Percentiles rank a stretch among this genome's conserved stretches.
These are phyloP conservation scores for Trametes punicea DNA, from an alignment of 768 basidiomycete species.

Conservation along the genomic window DNA sequence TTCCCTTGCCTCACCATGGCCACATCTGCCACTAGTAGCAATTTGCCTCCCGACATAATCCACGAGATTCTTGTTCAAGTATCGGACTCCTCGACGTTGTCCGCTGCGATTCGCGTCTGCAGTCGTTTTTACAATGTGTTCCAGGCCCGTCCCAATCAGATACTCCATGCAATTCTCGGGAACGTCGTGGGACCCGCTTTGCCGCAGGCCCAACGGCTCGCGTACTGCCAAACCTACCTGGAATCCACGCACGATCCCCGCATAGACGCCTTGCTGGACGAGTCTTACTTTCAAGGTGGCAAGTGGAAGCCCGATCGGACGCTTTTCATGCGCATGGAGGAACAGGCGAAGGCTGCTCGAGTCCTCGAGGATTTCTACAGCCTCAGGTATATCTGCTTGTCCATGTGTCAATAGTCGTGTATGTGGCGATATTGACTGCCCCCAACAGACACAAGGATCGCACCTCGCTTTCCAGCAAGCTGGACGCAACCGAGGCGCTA, in stretches of 20 bases:
- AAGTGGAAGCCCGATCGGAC: conserved; percentile 19
- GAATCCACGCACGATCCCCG: conserved; percentile 6
- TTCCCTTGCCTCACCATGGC: no score
- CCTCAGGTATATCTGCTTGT: conserved; percentile 29
- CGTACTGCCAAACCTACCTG: conserved; percentile 3
- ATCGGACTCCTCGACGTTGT: conserved; percentile 26
- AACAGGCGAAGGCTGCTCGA: conserved; percentile 26
- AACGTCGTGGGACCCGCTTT: conserved; percentile 26
- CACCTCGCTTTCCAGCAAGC: conserved; percentile 27
- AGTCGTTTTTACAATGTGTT: conserved; percentile 24
- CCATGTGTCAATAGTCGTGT: background rate
- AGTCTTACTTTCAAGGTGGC: conserved; percentile 15
- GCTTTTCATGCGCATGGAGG: conserved; percentile 15
- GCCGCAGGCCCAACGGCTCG: conserved; percentile 21
- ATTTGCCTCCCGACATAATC: conserved; percentile 23
- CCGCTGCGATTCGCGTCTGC: conserved; percentile 22
- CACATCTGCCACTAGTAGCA: no score
- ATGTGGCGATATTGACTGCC: background rate
- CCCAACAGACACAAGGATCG: conserved; percentile 37
- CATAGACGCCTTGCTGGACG: background rate
- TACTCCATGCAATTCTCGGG: conserved; percentile 21
- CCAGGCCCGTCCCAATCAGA: conserved; percentile 22
- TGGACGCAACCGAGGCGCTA: conserved; percentile 32
- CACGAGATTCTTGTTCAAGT: conserved; percentile 24
- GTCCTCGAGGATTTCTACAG: conserved; percentile 40